phyloP scores from a whole-genome alignment of 2,329 filamentous ascomycete species.

The Polytolypa hystricis region DNA sequence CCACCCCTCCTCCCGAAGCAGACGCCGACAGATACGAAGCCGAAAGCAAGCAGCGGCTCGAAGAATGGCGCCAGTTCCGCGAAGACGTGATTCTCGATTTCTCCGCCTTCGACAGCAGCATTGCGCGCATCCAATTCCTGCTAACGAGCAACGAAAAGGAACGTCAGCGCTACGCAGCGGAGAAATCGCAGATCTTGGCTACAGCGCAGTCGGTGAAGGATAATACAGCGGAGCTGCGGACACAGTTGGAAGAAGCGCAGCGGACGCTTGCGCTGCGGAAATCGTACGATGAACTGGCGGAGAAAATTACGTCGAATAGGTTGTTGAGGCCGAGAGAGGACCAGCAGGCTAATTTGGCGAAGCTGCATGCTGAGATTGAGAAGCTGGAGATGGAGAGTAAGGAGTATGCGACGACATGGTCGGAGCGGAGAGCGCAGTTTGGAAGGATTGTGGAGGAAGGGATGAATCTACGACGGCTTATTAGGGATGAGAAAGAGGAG shows the following conservation, averaged over 20 bases:
- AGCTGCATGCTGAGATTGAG: slow-evolving; percentile 77
- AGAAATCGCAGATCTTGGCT: slow-evolving; percentile 66
- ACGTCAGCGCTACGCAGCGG: slow-evolving; percentile 68
- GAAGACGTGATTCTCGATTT: slow-evolving; percentile 84
- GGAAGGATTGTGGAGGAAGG: slow-evolving; percentile 82
- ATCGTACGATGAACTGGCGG: slow-evolving; percentile 76
- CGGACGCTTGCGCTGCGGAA: slow-evolving; percentile 67
- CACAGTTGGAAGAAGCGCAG: slow-evolving; percentile 66
- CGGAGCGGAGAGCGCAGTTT: slow-evolving; percentile 75
- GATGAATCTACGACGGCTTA: slow-evolving; percentile 71
- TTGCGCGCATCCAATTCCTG: slow-evolving; percentile 79
- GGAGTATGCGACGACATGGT: slow-evolving; percentile 73
- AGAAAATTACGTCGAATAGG: slow-evolving; percentile 72
- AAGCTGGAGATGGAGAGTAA: slow-evolving; percentile 76
- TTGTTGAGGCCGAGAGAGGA: slow-evolving; percentile 75
- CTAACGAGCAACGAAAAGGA: slow-evolving; percentile 72
- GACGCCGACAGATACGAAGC: slow-evolving; percentile 33
- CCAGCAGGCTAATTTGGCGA: slow-evolving; percentile 63
- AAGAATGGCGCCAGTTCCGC: slow-evolving; percentile 56
- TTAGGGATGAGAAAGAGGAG: slow-evolving; percentile 91
- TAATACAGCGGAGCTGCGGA: slow-evolving; percentile 59
- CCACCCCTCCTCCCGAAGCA: slow-evolving; percentile 52
- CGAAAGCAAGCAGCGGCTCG: slow-evolving; percentile 40
- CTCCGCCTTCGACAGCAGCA: slow-evolving; percentile 72
- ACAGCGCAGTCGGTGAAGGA: slow-evolving; percentile 69